Percentiles rank a stretch among this genome's conserved stretches.
Conservation (phyloP, 2,329 filamentous ascomycete species). For the Exserohilum turcica region DNA sequence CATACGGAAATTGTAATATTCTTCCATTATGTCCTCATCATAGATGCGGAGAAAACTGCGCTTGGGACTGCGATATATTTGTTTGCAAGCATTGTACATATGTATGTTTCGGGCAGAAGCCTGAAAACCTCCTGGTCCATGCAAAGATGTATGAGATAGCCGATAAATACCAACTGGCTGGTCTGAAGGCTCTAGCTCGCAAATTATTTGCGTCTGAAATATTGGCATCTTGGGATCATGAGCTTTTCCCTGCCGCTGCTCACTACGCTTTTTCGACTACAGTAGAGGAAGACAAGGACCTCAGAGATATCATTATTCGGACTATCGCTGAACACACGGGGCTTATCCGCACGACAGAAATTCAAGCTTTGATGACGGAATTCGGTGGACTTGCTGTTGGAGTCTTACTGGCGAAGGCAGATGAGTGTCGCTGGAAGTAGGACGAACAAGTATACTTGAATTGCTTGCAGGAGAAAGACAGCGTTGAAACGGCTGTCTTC, state of each 20-base stretch:
- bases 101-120: background rate
- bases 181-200: background rate
- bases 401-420: slow-evolving; percentile 3
- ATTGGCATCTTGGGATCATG: slow-evolving; percentile 19
- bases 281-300: slow-evolving; percentile 32
- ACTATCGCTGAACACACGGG: slow-evolving; percentile 30
- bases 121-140: background rate
- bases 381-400: slow-evolving; percentile 9
- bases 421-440: background rate
- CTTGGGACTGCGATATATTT: background rate
- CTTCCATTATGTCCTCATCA: background rate
- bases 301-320: slow-evolving; percentile 36
- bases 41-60: background rate
- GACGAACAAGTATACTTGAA: background rate
- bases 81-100: background rate
- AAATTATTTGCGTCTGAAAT: background rate
- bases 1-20: background rate
- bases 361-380: slow-evolving; percentile 10
- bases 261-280: slow-evolving; percentile 32
- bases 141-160: slow-evolving; percentile 22
- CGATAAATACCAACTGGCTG: slow-evolving; percentile 14
- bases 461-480: too few species aligned
- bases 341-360: slow-evolving; percentile 10
- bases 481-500: background rate
- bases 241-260: slow-evolving; percentile 32